Evolutionary conservation across 768 basidiomycete species (phyloP), one percentile per base, ranked within the genome.

Genomic region (Phanerochaete sordida): DNA sequence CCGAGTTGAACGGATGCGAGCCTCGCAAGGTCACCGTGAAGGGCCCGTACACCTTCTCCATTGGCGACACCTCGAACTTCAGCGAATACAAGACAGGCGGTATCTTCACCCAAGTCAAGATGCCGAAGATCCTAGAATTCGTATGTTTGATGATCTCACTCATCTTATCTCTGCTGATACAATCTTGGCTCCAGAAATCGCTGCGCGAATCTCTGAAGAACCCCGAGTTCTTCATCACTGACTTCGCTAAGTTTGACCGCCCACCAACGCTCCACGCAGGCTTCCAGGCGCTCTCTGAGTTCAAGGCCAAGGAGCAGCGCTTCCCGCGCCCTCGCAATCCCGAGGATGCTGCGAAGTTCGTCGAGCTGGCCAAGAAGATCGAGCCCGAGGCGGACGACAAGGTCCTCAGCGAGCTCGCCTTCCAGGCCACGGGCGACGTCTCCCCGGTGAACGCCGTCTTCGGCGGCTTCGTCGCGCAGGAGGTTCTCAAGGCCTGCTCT

Each of bases 381-480:
- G 81, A 91, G 35, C 69, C 79, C 11, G 88, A 95, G 50, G 85
- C 82, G 13, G 83, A 97, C 65, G 91, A 95, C 69, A 91, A 91
- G 68, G 71, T 92, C 23, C 69, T 98, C 23, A 84, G 84, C 51
- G 93, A 97, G 72, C 78, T 99, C 9, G 78, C 95, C 1, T 98
- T 86, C 75, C 95, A 99, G 72, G 94, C 97, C 0, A 80, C 84
- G 12, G 97, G 97, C 2, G 93, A 97, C 68, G 69, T 99, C 35
- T 82, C 95, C 21, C 96, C 97, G 16, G 77, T 98, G 60, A 84
- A 90, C 58, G 96, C 97, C 19, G 94, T 98, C 53, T 83, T 98
- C 61, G 97, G 97, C 64, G 97, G 94, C 3, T 98, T 98, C 69
- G 94, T 98, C 56, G 97, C 96, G 8, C 97, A 99, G 73, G 97